phyloP scores from a whole-genome alignment of 164 flowering plant species.

The Vitis cinerea region DNA sequence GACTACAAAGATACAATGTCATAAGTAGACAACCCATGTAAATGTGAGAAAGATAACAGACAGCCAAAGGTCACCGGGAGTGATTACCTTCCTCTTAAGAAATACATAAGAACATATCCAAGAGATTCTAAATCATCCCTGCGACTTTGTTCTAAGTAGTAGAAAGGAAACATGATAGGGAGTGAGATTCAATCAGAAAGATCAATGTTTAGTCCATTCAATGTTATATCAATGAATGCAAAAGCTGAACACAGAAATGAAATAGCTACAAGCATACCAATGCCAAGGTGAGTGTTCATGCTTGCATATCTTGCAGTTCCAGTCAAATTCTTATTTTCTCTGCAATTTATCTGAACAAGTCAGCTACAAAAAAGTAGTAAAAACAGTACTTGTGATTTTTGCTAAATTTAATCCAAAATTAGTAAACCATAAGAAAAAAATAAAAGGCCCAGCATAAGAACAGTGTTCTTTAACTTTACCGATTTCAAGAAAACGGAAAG shows the following conservation, averaged over 20 bases:
- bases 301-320: conserved; percentile 84
- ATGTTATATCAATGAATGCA: not conserved
- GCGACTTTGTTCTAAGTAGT: conserved; percentile 59
- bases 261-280: conserved; percentile 35
- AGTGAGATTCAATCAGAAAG: not conserved
- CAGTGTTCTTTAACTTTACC: not conserved
- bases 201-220: not conserved
- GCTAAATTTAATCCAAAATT: not conserved
- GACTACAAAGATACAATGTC: conserved; percentile 32
- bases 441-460: not conserved
- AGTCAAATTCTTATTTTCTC: conserved; percentile 75
- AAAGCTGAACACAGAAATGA: not conserved
- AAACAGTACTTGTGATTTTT: not conserved
- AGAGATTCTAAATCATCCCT: conserved; percentile 76
- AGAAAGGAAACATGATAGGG: not conserved
- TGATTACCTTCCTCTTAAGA: conserved; percentile 63
- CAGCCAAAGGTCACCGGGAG: not conserved
- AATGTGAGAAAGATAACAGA: not conserved
- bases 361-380: not conserved
- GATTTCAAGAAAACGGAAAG: not conserved
- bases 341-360: conserved; percentile 20
- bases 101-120: conserved; percentile 77
- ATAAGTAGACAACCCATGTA: conserved; percentile 10
- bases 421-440: not conserved
- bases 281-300: conserved; percentile 78